Evolutionary conservation across 495 filamentous ascomycete species (phyloP).

Genomic region (Tuber umbilicatum): DNA sequence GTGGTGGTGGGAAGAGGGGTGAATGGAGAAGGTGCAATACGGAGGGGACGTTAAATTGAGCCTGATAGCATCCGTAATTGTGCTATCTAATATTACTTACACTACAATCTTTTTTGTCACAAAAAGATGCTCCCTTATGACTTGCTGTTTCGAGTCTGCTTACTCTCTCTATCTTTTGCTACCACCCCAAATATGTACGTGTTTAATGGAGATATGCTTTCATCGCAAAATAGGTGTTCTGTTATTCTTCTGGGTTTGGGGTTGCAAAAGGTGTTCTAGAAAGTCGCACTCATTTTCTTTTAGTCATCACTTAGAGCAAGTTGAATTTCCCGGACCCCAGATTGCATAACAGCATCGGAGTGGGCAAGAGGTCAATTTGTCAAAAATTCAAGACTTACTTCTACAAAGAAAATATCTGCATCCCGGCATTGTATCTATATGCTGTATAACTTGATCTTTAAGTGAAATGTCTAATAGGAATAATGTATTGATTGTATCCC

Average conservation of each 20-base stretch:
- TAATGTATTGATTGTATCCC: not conserved
- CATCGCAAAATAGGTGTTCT: not conserved
- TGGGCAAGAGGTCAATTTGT: not conserved
- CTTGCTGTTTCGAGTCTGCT: not conserved
- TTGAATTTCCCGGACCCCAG: not conserved
- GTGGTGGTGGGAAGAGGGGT: constrained; percentile 7
- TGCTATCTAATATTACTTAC: not conserved
- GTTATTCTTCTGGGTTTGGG: not conserved
- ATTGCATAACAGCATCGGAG: not conserved
- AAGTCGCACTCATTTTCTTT: not conserved
- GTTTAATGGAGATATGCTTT: not conserved
- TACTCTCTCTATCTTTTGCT: not conserved
- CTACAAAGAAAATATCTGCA: not conserved
- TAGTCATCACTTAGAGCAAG: not conserved
- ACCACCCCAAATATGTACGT: not conserved
- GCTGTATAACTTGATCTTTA: too few relatives aligned
- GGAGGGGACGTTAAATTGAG: constrained; percentile 39
- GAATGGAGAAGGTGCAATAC: constrained; percentile 30
- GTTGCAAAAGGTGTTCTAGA: not conserved
- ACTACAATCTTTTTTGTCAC: not conserved
- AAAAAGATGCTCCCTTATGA: not conserved
- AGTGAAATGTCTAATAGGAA: not conserved
- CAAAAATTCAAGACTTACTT: not conserved
- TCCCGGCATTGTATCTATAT: too few relatives aligned
- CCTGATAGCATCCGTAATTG: not conserved